These are phyloP conservation scores for Rhynchospora pubera DNA, from an alignment of 176 grass and related monocot species.

Conservation along the genomic window DNA sequence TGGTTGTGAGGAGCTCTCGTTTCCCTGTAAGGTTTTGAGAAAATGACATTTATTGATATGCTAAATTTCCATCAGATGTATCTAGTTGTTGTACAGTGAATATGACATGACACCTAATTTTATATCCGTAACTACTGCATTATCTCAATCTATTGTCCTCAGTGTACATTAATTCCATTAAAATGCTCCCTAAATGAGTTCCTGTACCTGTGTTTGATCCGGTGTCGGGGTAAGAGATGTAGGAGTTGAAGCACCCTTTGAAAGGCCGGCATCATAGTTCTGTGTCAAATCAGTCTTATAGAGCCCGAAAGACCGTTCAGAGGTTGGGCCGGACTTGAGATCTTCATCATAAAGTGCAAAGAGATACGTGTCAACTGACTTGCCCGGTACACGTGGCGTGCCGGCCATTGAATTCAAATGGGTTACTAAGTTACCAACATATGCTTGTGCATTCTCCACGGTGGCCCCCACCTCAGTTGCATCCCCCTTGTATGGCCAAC, in stretches of 20 bases:
- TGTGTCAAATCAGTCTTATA: conserved; percentile 61
- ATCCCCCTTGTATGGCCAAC: conserved; percentile 78
- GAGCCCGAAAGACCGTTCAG: conserved; percentile 69
- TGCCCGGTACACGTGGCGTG: conserved; percentile 61
- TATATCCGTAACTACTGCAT: neutral
- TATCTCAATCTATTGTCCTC: neutral
- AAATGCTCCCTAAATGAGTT: neutral
- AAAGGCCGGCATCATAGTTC: conserved; percentile 46
- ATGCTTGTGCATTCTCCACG: conserved; percentile 60
- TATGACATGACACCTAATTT: neutral
- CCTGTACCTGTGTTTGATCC: neutral
- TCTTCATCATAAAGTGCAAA: conserved; percentile 92
- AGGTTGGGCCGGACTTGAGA: conserved; percentile 64
- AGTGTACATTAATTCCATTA: neutral
- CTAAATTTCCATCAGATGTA: neutral
- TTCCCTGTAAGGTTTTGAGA: neutral
- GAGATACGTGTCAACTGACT: conserved; percentile 60
- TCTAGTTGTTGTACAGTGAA: neutral
- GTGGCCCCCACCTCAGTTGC: conserved; percentile 55
- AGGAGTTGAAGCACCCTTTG: conserved; percentile 10
- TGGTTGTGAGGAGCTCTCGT: neutral
- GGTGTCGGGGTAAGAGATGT: neutral
- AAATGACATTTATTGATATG: neutral
- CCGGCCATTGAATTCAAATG: conserved; percentile 51
- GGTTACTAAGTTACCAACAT: conserved; percentile 46